Evolutionary conservation across 345 rosid genomes (phyloP), one percentile per base, ranked within the genome.

Genomic region (Citrus inodora): DNA sequence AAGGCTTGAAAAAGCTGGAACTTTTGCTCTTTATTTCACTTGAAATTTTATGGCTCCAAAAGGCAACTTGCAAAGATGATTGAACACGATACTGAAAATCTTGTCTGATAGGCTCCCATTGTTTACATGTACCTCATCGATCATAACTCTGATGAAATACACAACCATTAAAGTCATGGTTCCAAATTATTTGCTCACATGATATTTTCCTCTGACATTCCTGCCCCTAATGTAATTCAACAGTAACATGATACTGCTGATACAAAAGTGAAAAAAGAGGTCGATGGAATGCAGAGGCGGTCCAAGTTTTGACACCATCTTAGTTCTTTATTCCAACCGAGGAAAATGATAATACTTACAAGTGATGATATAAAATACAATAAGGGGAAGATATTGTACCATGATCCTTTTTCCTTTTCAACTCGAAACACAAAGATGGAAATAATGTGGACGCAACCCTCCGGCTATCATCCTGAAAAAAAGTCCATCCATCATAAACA

Each of bases 381-480:
- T 53, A 62, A 71, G 48, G 75, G 19, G 42, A 70, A 14, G 66
- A 22, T 79, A 65, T 7, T 33, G 19, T 89, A 91, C 98, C 99
- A 63, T 93, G 98, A 79, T 93, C 98, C 66, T 89, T 95, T 84
- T 92, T 92, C 78, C 97, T 91, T 76, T 80, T 81, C 64, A 95
- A 83, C 40, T 58, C 87, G 51, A 87, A 86, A 82, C 89, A 79
- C 83, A 95, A 79, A 42, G 91, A 86, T 37, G 98, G 98, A 90
- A 93, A 95, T 76, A 93, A 66, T 14, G 80, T 85, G 32, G 90
- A 85, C 28, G 99, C 96, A 79, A 91, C 78, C 85, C 88, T 88
- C 85, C 98, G 86, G 58, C 96, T 91, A 80, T 95, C 97, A 83
- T 93, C 98, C 98, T 93, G 89, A 80, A 78, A 82, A 73, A 73